Percentiles rank a stretch among this genome's conserved stretches.
phyloP scores from a whole-genome alignment of 2,329 filamentous ascomycete genomes.

The Alternaria longipes region DNA sequence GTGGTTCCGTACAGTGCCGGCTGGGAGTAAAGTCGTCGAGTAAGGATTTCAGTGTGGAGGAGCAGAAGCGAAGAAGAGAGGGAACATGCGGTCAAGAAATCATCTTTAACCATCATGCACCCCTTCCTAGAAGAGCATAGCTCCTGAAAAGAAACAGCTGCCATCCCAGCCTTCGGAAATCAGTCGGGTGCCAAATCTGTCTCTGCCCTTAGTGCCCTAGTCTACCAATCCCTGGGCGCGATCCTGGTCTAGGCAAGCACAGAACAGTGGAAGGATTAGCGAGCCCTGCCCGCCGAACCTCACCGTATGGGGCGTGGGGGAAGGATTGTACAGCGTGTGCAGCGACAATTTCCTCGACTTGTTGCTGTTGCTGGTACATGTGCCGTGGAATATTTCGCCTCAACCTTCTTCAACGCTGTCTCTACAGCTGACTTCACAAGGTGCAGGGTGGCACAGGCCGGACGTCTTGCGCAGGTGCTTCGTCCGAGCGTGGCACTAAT shows the following conservation, averaged over 20 bases:
- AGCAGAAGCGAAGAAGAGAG: constrained; percentile 13
- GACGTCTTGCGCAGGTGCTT: constrained; percentile 8
- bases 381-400: background rate
- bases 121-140: constrained; percentile 29
- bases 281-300: constrained; percentile 30
- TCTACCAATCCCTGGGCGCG: constrained; percentile 22
- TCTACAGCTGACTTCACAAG: background rate
- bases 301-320: constrained; percentile 20
- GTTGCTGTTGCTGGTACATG: background rate
- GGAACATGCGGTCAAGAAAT: constrained; percentile 33
- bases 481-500: constrained; percentile 17
- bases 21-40: background rate
- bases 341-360: background rate
- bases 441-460: background rate
- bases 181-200: constrained; percentile 26
- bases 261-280: constrained; percentile 26
- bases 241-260: constrained; percentile 20
- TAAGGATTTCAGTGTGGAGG: background rate
- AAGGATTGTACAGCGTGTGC: background rate
- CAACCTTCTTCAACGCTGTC: background rate
- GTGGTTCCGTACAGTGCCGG: constrained; percentile 1
- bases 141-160: constrained; percentile 26
- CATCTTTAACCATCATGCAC: constrained; percentile 32
- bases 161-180: constrained; percentile 32
- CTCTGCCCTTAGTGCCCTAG: constrained; percentile 22